Conservation (phyloP, 441 rosid species). For the Cnidoscolus chayamansa region DNA sequence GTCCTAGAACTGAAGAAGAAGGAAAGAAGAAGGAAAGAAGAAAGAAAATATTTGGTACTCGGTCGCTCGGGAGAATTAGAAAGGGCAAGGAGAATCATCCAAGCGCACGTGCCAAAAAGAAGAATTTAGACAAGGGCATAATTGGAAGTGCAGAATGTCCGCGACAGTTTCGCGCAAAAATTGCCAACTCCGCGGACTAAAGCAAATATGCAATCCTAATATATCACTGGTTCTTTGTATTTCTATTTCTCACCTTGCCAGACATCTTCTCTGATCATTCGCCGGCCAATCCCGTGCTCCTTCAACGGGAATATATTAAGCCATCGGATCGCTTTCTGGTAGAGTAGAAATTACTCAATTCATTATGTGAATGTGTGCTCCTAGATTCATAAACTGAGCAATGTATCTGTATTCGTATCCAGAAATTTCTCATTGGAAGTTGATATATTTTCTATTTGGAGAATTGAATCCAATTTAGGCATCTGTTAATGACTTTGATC, state of each 20-base stretch:
- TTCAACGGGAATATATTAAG: neutral
- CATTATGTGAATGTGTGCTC: neutral
- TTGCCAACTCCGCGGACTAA: slow-evolving; percentile 4
- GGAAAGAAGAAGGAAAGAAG: neutral
- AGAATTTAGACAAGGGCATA: neutral
- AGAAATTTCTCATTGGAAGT: neutral
- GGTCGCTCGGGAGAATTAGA: neutral
- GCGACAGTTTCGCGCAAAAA: neutral
- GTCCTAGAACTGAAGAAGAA: neutral
- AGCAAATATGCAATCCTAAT: neutral
- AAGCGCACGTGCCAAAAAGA: neutral
- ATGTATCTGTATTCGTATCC: neutral
- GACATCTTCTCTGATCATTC: slow-evolving; percentile 10
- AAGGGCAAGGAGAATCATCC: neutral
- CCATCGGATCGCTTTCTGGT: neutral
- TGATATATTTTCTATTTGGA: neutral
- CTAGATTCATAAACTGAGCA: slow-evolving; percentile 5
- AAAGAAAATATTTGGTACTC: neutral
- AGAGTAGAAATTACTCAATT: slow-evolving; percentile 7
- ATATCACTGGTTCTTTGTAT: neutral
- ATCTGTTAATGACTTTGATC: neutral
- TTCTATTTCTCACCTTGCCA: neutral
- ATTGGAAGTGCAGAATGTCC: neutral
- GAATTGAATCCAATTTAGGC: neutral
- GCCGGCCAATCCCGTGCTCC: neutral